These are phyloP conservation scores for Monilinia aucupariae DNA, from an alignment of 2,329 filamentous ascomycete species.

Conservation along the genomic window DNA sequence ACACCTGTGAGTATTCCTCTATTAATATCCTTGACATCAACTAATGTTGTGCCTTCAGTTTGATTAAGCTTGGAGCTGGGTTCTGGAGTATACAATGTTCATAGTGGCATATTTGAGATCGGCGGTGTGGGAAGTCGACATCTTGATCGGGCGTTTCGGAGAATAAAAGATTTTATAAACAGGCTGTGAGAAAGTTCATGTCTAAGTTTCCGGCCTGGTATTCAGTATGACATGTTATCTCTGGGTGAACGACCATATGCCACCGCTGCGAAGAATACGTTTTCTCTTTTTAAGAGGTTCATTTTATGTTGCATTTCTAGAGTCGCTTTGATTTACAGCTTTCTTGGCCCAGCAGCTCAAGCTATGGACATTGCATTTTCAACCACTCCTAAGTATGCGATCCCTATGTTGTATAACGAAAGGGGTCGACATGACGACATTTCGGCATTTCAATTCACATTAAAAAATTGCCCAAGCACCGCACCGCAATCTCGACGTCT, in stretches of 20 bases:
- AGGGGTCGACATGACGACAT: not conserved
- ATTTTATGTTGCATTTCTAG: not conserved
- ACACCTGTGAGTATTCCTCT: slow-evolving; percentile 62
- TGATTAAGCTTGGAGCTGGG: slow-evolving; percentile 24
- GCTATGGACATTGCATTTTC: not conserved
- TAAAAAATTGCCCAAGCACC: not conserved
- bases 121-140: slow-evolving; percentile 13
- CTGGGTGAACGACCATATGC: slow-evolving; percentile 1
- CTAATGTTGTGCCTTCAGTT: slow-evolving; percentile 22
- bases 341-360: not conserved
- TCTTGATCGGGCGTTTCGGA: slow-evolving; percentile 19
- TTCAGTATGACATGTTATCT: not conserved
- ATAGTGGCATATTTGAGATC: slow-evolving; percentile 13
- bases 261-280: not conserved
- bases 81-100: slow-evolving; percentile 8
- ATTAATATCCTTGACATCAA: not conserved
- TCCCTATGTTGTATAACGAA: not conserved
- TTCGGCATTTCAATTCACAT: not conserved
- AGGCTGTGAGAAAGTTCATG: not conserved
- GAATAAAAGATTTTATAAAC: slow-evolving; percentile 18
- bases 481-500: not conserved
- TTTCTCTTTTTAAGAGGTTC: not conserved
- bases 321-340: not conserved
- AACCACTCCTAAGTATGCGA: not conserved
- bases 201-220: not conserved